Percentiles rank a stretch among this genome's conserved stretches.
phyloP scores from a whole-genome alignment of 2,329 filamentous ascomycete genomes.

The Alternaria gaisen region DNA sequence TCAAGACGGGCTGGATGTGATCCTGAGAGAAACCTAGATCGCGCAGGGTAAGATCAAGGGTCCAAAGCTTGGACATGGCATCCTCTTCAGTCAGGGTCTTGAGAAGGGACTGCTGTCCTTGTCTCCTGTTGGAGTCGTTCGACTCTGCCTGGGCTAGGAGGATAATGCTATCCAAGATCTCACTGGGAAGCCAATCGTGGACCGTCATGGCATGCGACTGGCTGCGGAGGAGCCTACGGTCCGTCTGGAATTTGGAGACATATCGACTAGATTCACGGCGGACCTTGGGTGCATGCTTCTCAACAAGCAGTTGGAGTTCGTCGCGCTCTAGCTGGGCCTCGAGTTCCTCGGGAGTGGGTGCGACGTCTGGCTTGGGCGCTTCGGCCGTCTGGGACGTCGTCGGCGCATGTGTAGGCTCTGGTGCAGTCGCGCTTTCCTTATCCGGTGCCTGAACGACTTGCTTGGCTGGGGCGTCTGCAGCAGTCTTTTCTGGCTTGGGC shows the following conservation, averaged over 20 bases:
- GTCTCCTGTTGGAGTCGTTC: constrained; percentile 60
- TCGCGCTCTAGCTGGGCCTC: constrained; percentile 88
- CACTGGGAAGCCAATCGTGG: constrained; percentile 80
- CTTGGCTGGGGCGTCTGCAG: constrained; percentile 28
- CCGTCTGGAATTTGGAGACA: constrained; percentile 80
- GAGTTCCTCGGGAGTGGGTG: constrained; percentile 82
- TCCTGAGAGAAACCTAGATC: constrained; percentile 70
- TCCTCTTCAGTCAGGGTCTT: constrained; percentile 74
- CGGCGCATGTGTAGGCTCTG: constrained; percentile 8
- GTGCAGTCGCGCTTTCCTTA: constrained; percentile 24
- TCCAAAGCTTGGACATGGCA: constrained; percentile 82
- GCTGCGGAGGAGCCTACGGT: constrained; percentile 79
- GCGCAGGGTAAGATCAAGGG: constrained; percentile 75
- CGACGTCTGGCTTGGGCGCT: constrained; percentile 48
- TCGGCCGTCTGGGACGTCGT: constrained; percentile 17
- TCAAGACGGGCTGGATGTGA: constrained; percentile 42
- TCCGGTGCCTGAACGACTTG: constrained; percentile 16
- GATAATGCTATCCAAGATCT: constrained; percentile 80
- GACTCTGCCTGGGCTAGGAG: constrained; percentile 73
- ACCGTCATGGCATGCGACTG: constrained; percentile 78
- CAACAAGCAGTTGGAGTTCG: constrained; percentile 87
- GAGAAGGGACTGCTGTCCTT: constrained; percentile 50
- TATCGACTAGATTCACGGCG: constrained; percentile 82
- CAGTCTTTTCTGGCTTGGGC: constrained; percentile 60
- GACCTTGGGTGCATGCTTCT: constrained; percentile 81